These are phyloP conservation scores for Ophiostoma angusticollis DNA, from an alignment of 2,329 filamentous ascomycete species.

Conservation along the genomic window DNA sequence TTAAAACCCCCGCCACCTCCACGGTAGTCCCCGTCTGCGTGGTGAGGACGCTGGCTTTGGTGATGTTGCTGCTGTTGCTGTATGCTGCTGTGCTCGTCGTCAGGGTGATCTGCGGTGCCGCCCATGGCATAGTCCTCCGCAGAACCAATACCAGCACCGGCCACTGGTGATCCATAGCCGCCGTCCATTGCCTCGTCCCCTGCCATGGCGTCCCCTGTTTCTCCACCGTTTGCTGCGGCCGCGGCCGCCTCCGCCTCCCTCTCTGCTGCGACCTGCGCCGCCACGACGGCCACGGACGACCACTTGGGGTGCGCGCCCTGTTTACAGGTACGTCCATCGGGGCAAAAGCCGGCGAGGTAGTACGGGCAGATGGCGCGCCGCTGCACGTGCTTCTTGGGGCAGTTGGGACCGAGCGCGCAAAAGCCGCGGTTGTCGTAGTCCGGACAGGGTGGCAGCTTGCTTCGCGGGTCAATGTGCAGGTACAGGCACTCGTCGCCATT, in stretches of 20 bases:
- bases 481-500: conserved; percentile 96
- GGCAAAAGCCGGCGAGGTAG: conserved; percentile 91
- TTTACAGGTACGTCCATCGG: conserved; percentile 62
- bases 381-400: conserved; percentile 79
- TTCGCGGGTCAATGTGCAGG: conserved; percentile 74
- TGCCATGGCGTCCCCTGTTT: conserved; percentile 14
- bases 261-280: conserved; percentile 7
- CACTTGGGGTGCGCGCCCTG: conserved; percentile 75
- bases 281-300: conserved; percentile 42
- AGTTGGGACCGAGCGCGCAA: conserved; percentile 78
- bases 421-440: conserved; percentile 93
- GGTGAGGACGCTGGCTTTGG: not conserved
- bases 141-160: no score
- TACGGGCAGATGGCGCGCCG: conserved; percentile 61
- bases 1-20: conserved; percentile 12
- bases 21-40: conserved; percentile 12
- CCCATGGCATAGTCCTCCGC: conserved; percentile 8
- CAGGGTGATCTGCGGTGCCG: not conserved
- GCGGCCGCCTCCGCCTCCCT: conserved; percentile 6
- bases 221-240: conserved; percentile 19
- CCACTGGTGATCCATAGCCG: not conserved
- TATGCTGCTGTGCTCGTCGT: not conserved
- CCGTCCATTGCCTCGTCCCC: conserved; percentile 21
- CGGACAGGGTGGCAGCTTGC: conserved; percentile 67
- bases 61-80: not conserved